A percentile compares a stretch with the other conserved stretches of the same genome.
Evolutionary conservation across 225 moss, liverwort and hornwort species (phyloP).

Genomic region (Rhytidiadelphus loreus): DNA sequence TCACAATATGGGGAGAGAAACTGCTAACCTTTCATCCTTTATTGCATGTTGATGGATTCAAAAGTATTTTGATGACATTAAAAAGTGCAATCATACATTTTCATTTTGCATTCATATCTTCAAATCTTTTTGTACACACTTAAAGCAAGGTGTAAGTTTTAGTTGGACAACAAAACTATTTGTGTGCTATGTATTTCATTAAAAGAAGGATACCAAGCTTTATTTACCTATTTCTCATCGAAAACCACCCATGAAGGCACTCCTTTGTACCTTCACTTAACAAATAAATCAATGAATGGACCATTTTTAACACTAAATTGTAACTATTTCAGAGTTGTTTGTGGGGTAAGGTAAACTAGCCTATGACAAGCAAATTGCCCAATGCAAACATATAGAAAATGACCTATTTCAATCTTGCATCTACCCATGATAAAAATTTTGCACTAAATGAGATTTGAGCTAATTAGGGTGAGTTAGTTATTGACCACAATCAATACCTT

Average conservation of each 20-base stretch:
- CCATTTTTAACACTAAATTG: neutral
- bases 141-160: neutral
- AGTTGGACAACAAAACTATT: neutral
- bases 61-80: neutral
- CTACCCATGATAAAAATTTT: too few relatives aligned
- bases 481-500: too few relatives aligned
- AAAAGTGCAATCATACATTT: too few relatives aligned
- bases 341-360: neutral
- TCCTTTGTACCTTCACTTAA: neutral
- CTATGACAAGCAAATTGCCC: too few relatives aligned
- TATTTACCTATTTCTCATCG: neutral
- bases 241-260: neutral
- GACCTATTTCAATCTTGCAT: too few relatives aligned
- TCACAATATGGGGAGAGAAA: neutral
- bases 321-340: neutral
- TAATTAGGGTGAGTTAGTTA: too few relatives aligned
- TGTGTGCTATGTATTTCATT: neutral
- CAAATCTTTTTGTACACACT: neutral
- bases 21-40: fast-evolving
- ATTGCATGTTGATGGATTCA: neutral
- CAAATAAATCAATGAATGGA: neutral
- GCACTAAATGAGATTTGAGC: too few relatives aligned
- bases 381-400: too few relatives aligned
- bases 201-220: neutral
- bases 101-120: neutral